Evolutionary conservation across 352 stramenopile genomes (phyloP).

Genomic region (Globisporangium alternatum): DNA sequence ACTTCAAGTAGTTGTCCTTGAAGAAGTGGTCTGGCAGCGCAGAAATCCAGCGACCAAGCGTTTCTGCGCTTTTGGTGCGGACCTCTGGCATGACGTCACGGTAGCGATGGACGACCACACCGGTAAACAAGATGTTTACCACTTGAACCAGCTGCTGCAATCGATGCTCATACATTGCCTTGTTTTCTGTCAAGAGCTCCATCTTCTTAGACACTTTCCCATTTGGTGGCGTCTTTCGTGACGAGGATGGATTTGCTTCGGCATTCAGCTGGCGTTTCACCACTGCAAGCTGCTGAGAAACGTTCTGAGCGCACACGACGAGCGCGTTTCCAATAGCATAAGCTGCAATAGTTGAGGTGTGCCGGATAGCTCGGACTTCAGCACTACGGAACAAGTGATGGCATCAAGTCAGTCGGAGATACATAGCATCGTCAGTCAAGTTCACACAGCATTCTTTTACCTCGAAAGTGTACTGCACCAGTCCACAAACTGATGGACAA

Average conservation of each 20-base stretch:
- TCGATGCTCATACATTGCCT: slow-evolving; percentile 60
- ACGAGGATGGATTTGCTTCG: slow-evolving; percentile 28
- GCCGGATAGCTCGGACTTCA: slow-evolving; percentile 78
- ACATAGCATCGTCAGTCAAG: not conserved
- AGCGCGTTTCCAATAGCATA: slow-evolving; percentile 68
- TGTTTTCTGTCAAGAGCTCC: slow-evolving; percentile 64
- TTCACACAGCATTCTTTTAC: slow-evolving; percentile 20
- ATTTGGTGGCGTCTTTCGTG: slow-evolving; percentile 17
- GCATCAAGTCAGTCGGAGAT: slow-evolving; percentile 2
- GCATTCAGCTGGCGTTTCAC: slow-evolving; percentile 71
- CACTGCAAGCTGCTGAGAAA: slow-evolving; percentile 64
- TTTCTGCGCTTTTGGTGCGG: slow-evolving; percentile 74
- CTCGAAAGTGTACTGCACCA: slow-evolving; percentile 82
- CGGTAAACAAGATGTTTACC: slow-evolving; percentile 70
- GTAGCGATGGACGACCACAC: slow-evolving; percentile 80
- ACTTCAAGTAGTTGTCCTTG: slow-evolving; percentile 95
- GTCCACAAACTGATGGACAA: slow-evolving; percentile 67
- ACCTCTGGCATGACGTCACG: slow-evolving; percentile 94
- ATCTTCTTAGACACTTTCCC: slow-evolving; percentile 41
- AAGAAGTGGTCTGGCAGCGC: slow-evolving; percentile 89
- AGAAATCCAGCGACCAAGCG: slow-evolving; percentile 83
- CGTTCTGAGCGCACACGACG: slow-evolving; percentile 42
- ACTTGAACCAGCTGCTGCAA: slow-evolving; percentile 53
- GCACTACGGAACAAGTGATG: slow-evolving; percentile 35
- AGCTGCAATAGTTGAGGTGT: slow-evolving; percentile 70